phyloP scores from a whole-genome alignment of 805 yeast species.

The Nakazawaea siamensis region DNA sequence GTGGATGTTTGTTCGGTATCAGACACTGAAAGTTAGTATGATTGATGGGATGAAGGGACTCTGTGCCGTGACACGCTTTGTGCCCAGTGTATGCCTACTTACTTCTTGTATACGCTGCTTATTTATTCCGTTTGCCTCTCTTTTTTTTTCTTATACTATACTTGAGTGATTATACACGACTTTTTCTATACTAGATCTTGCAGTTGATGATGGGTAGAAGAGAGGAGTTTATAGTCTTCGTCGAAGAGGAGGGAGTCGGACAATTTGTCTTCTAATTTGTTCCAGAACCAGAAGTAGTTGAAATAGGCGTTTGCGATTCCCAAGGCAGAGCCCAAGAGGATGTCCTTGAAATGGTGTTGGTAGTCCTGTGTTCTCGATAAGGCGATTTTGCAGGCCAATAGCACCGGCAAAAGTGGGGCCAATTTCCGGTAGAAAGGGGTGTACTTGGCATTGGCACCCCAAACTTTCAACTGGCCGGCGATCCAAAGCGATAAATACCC shows the following conservation, averaged over 20 bases:
- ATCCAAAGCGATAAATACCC: slow-evolving; percentile 56
- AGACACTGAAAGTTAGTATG: slow-evolving; percentile 16
- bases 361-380: slow-evolving; percentile 81
- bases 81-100: too few relatives aligned
- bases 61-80: too few relatives aligned
- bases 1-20: slow-evolving; percentile 24
- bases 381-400: slow-evolving; percentile 68
- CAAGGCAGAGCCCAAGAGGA: slow-evolving; percentile 57
- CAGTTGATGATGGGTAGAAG: too few relatives aligned
- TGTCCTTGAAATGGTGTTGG: slow-evolving; percentile 84
- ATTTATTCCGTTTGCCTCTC: too few relatives aligned
- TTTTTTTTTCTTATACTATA: too few relatives aligned
- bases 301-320: slow-evolving; percentile 46
- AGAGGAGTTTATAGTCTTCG: slow-evolving; percentile 4
- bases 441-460: slow-evolving; percentile 1
- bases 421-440: slow-evolving; percentile 11
- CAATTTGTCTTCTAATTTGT: slow-evolving; percentile 3
- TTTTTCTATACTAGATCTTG: too few relatives aligned
- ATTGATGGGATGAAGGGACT: too few relatives aligned
- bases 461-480: slow-evolving; percentile 45
- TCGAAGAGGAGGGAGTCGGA: slow-evolving; percentile 1
- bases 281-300: slow-evolving; percentile 17
- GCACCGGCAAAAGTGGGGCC: slow-evolving; percentile 33
- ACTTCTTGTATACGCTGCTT: too few relatives aligned
- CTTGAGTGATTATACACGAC: too few relatives aligned